A percentile compares a stretch with the other conserved stretches of the same genome.
Conservation (phyloP, 2,329 filamentous ascomycete genomes). For the Fusarium torulosum region DNA sequence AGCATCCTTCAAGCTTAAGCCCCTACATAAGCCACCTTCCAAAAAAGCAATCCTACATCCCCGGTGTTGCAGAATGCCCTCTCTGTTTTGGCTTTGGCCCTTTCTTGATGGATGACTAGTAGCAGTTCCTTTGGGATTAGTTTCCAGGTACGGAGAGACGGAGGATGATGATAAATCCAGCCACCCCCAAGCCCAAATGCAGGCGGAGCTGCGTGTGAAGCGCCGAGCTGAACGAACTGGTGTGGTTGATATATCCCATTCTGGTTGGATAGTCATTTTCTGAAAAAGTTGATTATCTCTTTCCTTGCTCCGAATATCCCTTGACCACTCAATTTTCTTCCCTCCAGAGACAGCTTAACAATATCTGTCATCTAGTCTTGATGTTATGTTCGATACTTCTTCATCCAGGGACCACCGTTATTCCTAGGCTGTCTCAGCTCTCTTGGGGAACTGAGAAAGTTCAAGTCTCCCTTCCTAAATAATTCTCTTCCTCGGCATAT, state of each 20-base stretch:
- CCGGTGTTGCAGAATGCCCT: not conserved
- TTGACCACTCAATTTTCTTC: too few species aligned
- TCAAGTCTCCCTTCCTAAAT: not conserved
- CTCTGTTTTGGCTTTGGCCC: not conserved
- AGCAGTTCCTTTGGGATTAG: conserved; percentile 2
- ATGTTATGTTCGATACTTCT: not conserved
- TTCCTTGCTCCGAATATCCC: not conserved
- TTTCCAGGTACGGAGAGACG: conserved; percentile 3
- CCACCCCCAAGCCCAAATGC: not conserved
- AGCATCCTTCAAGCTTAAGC: not conserved
- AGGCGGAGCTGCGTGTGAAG: not conserved
- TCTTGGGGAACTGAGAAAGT: not conserved
- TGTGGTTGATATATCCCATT: not conserved
- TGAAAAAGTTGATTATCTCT: not conserved
- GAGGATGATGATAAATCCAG: not conserved
- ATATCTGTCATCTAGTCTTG: not conserved
- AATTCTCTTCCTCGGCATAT: too few species aligned
- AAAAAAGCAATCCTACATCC: not conserved
- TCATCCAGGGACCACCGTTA: not conserved
- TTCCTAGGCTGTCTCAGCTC: not conserved
- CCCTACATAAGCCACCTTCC: not conserved
- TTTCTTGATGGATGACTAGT: not conserved
- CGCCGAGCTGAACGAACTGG: not conserved
- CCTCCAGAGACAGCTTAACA: too few species aligned
- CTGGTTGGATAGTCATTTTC: not conserved